A percentile compares a stretch with the other conserved stretches of the same genome.
Evolutionary conservation across 106 monocot genomes (phyloP).

Genomic region (Apostasia ramifera): DNA sequence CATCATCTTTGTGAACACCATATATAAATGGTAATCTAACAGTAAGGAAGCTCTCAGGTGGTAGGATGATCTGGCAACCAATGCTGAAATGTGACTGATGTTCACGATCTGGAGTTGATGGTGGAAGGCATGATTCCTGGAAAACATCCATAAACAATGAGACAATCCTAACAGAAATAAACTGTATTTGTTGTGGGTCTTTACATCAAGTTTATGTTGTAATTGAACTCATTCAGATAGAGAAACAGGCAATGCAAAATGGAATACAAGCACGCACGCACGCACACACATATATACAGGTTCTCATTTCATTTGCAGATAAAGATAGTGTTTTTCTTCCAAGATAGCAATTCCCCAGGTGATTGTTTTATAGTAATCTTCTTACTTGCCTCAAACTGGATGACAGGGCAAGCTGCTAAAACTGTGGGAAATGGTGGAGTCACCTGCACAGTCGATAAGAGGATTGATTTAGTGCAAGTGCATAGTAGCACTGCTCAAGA

Average conservation of each 20-base stretch:
- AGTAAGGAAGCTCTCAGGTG: slow-evolving; percentile 86
- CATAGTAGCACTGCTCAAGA: too few relatives aligned
- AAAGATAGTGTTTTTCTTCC: not conserved
- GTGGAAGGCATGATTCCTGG: slow-evolving; percentile 69
- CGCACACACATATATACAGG: too few relatives aligned
- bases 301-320: too few relatives aligned
- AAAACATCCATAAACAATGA: slow-evolving; percentile 7
- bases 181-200: too few relatives aligned
- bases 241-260: too few relatives aligned
- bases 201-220: too few relatives aligned
- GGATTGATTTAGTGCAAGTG: too few relatives aligned
- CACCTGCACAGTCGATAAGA: slow-evolving; percentile 42
- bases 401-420: slow-evolving; percentile 69
- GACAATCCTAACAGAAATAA: not conserved
- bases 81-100: slow-evolving; percentile 55
- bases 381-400: slow-evolving; percentile 80
- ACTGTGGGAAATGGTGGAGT: slow-evolving; percentile 87
- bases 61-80: slow-evolving; percentile 65
- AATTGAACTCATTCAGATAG: too few relatives aligned
- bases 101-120: slow-evolving; percentile 31
- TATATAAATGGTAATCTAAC: slow-evolving; percentile 89
- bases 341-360: not conserved
- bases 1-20: slow-evolving; percentile 54
- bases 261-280: too few relatives aligned
- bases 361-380: not conserved